Evolutionary conservation across 352 stramenopile genomes (phyloP).

Genomic region (Phytophthora idaei): DNA sequence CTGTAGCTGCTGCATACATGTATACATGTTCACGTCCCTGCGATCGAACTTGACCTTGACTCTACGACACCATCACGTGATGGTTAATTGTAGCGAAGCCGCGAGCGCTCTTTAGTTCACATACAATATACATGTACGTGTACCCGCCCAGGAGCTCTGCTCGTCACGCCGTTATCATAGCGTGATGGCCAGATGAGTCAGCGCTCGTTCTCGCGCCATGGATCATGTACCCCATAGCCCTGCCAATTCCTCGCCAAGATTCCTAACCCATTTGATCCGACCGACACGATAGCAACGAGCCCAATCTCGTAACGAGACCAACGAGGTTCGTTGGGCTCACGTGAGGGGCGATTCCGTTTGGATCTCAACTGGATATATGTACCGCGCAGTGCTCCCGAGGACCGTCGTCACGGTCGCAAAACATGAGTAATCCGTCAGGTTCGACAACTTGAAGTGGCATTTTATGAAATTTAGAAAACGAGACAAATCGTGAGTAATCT

Average conservation of each 20-base stretch:
- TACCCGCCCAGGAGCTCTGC: conserved; percentile 7
- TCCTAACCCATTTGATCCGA: conserved; percentile 12
- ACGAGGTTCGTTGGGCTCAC: not conserved
- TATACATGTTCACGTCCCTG: too few relatives aligned
- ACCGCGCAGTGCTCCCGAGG: too few relatives aligned
- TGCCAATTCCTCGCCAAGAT: conserved; percentile 16
- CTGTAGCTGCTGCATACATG: too few relatives aligned
- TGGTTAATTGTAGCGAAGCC: conserved; percentile 29
- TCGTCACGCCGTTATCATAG: not conserved
- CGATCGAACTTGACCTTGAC: too few relatives aligned
- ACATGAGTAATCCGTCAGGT: too few relatives aligned
- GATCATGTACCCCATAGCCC: conserved; percentile 2
- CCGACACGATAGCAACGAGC: too few relatives aligned
- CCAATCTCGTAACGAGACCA: not conserved
- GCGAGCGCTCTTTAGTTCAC: conserved; percentile 5
- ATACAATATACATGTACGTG: not conserved
- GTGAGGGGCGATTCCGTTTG: not conserved
- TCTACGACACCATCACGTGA: not conserved
- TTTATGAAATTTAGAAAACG: conserved; percentile 12
- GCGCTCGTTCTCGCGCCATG: conserved; percentile 14
- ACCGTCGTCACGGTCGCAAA: too few relatives aligned
- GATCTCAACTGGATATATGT: too few relatives aligned
- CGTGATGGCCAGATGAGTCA: conserved; percentile 18
- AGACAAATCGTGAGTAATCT: conserved; percentile 10
- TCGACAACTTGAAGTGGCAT: not conserved